Base-by-base conservation (phyloP, 140 eudicot genomes). In the Erigeron philadelphicus region DNA sequence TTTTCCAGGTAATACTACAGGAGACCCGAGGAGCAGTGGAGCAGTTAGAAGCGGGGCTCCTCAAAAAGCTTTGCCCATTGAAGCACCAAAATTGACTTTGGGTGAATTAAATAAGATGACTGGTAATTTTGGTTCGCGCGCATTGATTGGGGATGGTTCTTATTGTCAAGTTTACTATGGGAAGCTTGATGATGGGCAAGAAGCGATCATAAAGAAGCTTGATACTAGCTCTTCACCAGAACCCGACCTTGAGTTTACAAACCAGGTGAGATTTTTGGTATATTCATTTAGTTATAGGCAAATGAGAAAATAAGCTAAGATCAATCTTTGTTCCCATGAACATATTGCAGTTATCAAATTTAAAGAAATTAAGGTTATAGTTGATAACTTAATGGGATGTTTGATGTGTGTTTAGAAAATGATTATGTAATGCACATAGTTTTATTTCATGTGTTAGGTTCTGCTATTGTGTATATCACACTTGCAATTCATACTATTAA, bases 61-160 rank as follows among this genome's bases (percentile, higher is more conserved):
- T 38, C 65, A 50, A 19, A 72, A 84, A 61, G 71, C 61, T 16
- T 68, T 84, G 67, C 85, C 88, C 0, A 81, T 80, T 50, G 88
- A 84, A 67, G 60, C 66, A 62, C 88, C 88, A 61, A 73, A 79
- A 74, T 40, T 84, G 60, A 13, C 86, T 12, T 59, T 84, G 67
- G 83, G 59, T 41, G 89, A 84, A 73, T 31, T 84, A 48, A 84
- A 81, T 64, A 75, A 58, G 64, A 61, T 75, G 63, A 81, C 84
- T 7, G 25, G 53, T 52, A 84, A 81, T 64, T 84, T 84, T 42
- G 82, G 89, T 11, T 55, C 82, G 12, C 71, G 66, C 45, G 61
- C 86, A 55, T 75, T 84, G 49, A 74, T 84, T 43, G 89, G 86
- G 75, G 86, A 84, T 35, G 89, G 86, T 68, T 81, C 86, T 19